Evolutionary conservation across 2,329 filamentous ascomycete species (phyloP), one percentile per base, ranked within the genome.

Genomic region (Pseudogymnoascus sp.): DNA sequence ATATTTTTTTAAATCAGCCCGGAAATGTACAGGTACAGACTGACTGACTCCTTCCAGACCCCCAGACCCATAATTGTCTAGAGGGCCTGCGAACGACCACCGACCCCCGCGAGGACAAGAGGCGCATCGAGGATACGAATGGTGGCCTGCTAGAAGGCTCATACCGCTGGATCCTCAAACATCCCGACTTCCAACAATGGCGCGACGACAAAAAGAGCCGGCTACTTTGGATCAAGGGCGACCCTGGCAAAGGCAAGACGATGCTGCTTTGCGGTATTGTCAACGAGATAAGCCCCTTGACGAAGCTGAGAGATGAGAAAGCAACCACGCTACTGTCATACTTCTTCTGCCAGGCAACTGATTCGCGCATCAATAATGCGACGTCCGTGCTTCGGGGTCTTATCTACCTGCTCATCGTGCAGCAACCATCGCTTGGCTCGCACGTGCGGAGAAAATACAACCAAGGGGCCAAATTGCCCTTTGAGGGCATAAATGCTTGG

Each of bases 281-380:
- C 12, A 18, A 73, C 14, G 65, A 74, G 60, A 4, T 76, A 34
- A 12, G 65, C 23, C 3, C 23, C 23, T 25, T 5, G 23, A 25
- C 23, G 23, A 25, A 5, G 23, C 23, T 25, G 2, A 5, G 5
- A 25, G 23, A 25, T 5, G 5, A 25, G 23, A 25, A 5, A 2
- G 23, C 23, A 25, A 25, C 23, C 23, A 25, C 23, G 23, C 9
- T 36, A 12, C 61, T 69, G 36, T 67, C 69, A 0, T 77, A 69
- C 64, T 79, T 79, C 69, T 78, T 82, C 69, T 82, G 76, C 66
- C 74, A 82, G 66, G 70, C 71, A 8, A 75, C 74, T 3, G 68
- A 80, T 49, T 21, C 64, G 0, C 63, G 68, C 0, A 43, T 79
- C 21, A 79, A 78, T 64, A 77, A 67, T 56, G 75, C 75, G 0